These are phyloP conservation scores for Coix lacrymajobi DNA, from an alignment of 176 grass and related monocot species.

Conservation along the genomic window DNA sequence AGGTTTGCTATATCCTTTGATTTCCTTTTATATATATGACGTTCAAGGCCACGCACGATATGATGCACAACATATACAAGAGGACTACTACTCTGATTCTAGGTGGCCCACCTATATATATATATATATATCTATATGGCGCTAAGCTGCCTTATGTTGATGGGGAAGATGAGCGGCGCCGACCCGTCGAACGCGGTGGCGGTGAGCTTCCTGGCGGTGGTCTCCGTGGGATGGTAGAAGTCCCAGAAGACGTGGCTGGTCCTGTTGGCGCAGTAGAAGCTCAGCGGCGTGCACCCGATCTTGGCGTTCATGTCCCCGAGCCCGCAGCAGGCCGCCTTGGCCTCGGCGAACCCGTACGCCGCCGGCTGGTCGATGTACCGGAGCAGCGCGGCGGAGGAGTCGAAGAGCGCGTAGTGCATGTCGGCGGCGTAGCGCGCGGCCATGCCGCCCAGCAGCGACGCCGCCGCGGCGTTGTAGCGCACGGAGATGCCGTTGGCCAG, in stretches of 20 bases:
- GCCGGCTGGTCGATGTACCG: conserved; percentile 53
- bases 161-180: conserved; percentile 50
- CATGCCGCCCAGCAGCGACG: conserved; percentile 36
- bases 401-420: conserved; percentile 66
- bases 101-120: not conserved
- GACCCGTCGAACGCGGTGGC: conserved; percentile 43
- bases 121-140: not conserved
- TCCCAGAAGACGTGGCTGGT: conserved; percentile 69
- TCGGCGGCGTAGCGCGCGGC: not conserved
- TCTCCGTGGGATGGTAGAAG: conserved; percentile 77
- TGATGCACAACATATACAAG: not conserved
- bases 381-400: conserved; percentile 46
- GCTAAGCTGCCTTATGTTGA: conserved; percentile 53
- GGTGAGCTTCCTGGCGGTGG: conserved; percentile 45
- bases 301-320: conserved; percentile 73
- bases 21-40: not conserved
- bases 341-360: conserved; percentile 48
- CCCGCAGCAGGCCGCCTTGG: conserved; percentile 77
- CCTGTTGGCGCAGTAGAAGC: conserved; percentile 63
- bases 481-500: conserved; percentile 43
- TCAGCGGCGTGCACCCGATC: conserved; percentile 55
- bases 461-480: conserved; percentile 53
- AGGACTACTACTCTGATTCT: not conserved
- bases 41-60: not conserved
- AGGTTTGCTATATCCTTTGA: not conserved